Base-by-base conservation (phyloP, 768 basidiomycete species). In the Kwoniella shandongensis region DNA sequence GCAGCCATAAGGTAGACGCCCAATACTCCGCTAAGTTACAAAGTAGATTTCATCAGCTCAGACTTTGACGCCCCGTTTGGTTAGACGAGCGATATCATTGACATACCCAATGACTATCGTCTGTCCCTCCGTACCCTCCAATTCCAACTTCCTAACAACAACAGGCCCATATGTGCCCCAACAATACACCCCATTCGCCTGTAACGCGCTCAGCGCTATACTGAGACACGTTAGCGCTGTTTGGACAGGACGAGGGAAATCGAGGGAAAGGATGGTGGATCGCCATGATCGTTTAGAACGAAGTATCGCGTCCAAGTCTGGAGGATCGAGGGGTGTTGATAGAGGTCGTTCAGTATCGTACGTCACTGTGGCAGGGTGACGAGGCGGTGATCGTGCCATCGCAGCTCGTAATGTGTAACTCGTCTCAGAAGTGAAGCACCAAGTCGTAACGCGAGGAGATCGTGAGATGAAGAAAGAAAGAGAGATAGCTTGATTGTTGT, bases 101-200 rank as follows among this genome's bases (percentile, higher is more conserved):
- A 59, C 70, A 46, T 42, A 72, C 62, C 70, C 69, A 5, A 75
- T 56, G n/a, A 72, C 75, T 26, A 76, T 72, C 1, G 71, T 73
- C 59, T 74, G 72, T 1, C 67, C 63, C 51, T 76, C 57, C 3
- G 70, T 48, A 1, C 62, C 65, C 20, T 55, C 59, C 54, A 76
- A 52, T n/a, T 67, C 70, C 40, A 76, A 38, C 47, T 29, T 46
- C 30, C 58, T 60, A 12, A 61, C 63, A n/a, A 76, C 69, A 1
- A 73, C 71, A 2, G 73, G 73, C 0, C 75, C 75, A 63, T 76
- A 76, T 1, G 72, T 72, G 18, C 73, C 73, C 75, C 75, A 76
- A 30, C 69, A 73, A 59, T 76, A 76, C 4, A 74, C 73, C n/a
- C 75, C 75, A 51, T 76, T 74, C 8, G 75, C 73, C 41, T 72